Evolutionary conservation across 2,329 filamentous ascomycete genomes (phyloP), one percentile per base, ranked within the genome.

Genomic region (Fusarium sp.): DNA sequence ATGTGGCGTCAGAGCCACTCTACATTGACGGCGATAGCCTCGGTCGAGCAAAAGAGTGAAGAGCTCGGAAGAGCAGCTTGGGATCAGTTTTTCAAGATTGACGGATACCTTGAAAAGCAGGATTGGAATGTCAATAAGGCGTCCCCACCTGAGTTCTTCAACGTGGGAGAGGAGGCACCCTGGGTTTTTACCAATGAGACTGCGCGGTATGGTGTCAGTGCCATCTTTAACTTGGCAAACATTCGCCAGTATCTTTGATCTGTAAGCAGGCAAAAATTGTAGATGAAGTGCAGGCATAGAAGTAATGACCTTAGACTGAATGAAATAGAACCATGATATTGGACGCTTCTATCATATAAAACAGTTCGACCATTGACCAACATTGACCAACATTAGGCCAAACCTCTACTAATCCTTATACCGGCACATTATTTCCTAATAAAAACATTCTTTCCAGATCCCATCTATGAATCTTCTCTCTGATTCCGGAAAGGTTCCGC

Each of bases 1-100:
- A 65, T 69, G 63, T 74, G 72, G 72, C 46, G 40, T 1, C 72
- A 74, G 44, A 74, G 72, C 35, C 72, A 74, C 53, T 74, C 72
- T 1, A 71, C 72, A 0, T 58, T 72, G 22, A 74, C 72, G 6
- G 72, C 70, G 7, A 59, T 72, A 38, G 64, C 64, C 22, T 65
- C 72, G 2, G 67, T 72, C 10, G 72, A 74, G n/a, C 44, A 69
- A 24, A 61, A 67, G 6, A 64, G 61, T 11, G 65, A 69, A 2
- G 49, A 68, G 3, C 44, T 72, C 1, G 67, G 44, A 6, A 64
- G 17, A 5, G 67, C 64, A 1, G 72, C 72, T 1, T 74, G 72
- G 72, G 33, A 64, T 16, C 59, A 74, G 27, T 74, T 74, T 56
- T 65, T 74, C n/a, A 10, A 27, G 4, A 66, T 68, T 1, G 72